Base-by-base conservation (phyloP, 2,329 filamentous ascomycete genomes). In the Aspergillus uvarum region DNA sequence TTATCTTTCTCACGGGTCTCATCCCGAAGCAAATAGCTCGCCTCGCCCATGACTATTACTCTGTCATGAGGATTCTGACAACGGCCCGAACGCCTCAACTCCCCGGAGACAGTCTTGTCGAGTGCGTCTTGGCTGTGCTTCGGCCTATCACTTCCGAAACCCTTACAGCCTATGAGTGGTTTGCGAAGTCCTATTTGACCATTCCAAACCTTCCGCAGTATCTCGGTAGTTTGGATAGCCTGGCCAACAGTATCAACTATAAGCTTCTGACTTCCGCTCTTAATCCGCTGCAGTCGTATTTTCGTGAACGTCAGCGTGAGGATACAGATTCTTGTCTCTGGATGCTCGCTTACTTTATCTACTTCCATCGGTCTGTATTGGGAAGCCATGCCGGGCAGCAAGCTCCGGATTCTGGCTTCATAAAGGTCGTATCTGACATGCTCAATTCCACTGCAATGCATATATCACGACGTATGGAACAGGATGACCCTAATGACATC, bases 321-420 rank as follows among this genome's bases (percentile, higher is more conserved):
- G 74, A 76, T 60, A 69, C 71, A 10, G 73, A 78, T 47, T 74
- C 73, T 60, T 80, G 82, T 16, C 70, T 87, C 19, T 87, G 85
- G 78, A 74, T 89, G 8, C 76, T 89, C 47, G 80, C 83, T 24
- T 82, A 85, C 63, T 81, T 87, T 61, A 84, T 89, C 51, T 87
- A 80, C 69, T 82, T 86, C 65, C 80, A 85, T 63, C 79, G 79
- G 42, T 77, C 79, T 65, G 78, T 79, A n/a, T 72, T 73, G 32
- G 80, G 72, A 68, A 70, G 67, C 35, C 68, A 74, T 32, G 67
- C 68, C 14, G 63, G 67, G 61, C 75, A 70, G 62, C 76, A 68
- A 73, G 77, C 73, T 63, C 79, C 80, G 32, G 81, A 85, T 64
- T 76, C 80, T 54, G 80, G 82, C 31, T 87, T 86, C 65, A 81